A percentile compares a stretch with the other conserved stretches of the same genome.
Conservation (phyloP, 2,329 filamentous ascomycete species). For the Lasiodiplodia sp. region DNA sequence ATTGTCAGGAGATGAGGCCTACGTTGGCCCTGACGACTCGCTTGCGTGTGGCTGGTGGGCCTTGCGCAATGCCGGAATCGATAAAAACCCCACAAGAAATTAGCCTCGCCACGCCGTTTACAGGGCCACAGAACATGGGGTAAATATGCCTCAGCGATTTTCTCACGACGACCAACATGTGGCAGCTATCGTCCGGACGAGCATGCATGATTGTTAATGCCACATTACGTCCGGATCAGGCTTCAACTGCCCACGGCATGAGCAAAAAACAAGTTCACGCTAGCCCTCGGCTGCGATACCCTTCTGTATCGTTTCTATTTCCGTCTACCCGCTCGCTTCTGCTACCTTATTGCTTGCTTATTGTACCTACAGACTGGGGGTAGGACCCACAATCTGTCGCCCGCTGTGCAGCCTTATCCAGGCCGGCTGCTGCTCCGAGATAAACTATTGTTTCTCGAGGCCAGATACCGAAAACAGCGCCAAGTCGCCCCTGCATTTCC, state of each 20-base stretch:
- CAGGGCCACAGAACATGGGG: too few species aligned
- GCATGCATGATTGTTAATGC: too few species aligned
- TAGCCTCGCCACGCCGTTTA: too few species aligned
- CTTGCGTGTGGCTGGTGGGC: constrained; percentile 28
- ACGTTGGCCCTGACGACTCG: constrained; percentile 22
- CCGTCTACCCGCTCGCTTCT: constrained; percentile 6
- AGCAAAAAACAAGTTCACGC: neutral
- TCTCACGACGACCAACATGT: too few species aligned
- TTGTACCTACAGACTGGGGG: neutral
- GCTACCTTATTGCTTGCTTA: constrained; percentile 1
- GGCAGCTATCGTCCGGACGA: too few species aligned
- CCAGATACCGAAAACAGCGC: neutral
- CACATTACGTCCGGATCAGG: too few species aligned
- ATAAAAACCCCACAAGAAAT: neutral
- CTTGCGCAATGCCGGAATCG: neutral
- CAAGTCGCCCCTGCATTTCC: neutral
- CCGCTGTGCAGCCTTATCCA: neutral
- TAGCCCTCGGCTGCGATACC: neutral
- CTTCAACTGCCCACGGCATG: neutral
- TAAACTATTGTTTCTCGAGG: neutral
- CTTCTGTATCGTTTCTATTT: constrained; percentile 6
- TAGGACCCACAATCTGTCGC: neutral
- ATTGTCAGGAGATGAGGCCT: constrained; percentile 18
- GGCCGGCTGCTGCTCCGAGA: neutral
- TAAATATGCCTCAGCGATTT: too few species aligned